Evolutionary conservation across 2,329 filamentous ascomycete species (phyloP).

Genomic region (Passalora sequoiae): DNA sequence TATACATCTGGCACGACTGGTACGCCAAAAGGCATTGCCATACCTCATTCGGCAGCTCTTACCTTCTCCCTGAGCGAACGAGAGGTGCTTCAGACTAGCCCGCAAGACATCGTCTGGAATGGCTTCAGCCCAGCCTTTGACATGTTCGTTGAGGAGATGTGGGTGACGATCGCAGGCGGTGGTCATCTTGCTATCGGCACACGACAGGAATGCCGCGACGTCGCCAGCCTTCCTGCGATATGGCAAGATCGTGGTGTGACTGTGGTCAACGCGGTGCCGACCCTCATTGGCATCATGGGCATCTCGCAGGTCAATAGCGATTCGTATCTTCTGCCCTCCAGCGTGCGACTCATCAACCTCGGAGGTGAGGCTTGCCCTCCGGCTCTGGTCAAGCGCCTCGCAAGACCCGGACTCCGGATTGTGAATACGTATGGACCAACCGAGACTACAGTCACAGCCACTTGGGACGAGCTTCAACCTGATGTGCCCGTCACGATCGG

Average conservation of each 20-base stretch:
- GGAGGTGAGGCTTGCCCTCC: slow-evolving; percentile 23
- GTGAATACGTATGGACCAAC: slow-evolving; percentile 25
- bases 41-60: slow-evolving; percentile 21
- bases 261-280: slow-evolving; percentile 23
- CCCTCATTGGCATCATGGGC: slow-evolving; percentile 21
- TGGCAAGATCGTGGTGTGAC: slow-evolving; percentile 19
- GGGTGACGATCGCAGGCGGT: slow-evolving; percentile 23
- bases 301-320: slow-evolving; percentile 14
- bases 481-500: slow-evolving; percentile 22
- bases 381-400: slow-evolving; percentile 18
- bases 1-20: slow-evolving; percentile 30
- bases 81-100: slow-evolving; percentile 18
- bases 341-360: slow-evolving; percentile 20
- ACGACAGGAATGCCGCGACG: slow-evolving; percentile 19
- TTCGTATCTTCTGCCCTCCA: slow-evolving; percentile 15
- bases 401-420: slow-evolving; percentile 19
- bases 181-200: slow-evolving; percentile 22
- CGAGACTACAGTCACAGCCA: slow-evolving; percentile 22
- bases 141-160: slow-evolving; percentile 27
- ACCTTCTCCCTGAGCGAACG: slow-evolving; percentile 20
- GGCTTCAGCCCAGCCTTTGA: slow-evolving; percentile 25
- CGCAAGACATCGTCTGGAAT: slow-evolving; percentile 20
- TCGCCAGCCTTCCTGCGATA: slow-evolving; percentile 14
- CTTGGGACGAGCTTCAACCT: slow-evolving; percentile 21
- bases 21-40: slow-evolving; percentile 26